Evolutionary conservation across 1,284 basidiomycete species (phyloP), one percentile per base, ranked within the genome.

Genomic region (Ustilago curta): DNA sequence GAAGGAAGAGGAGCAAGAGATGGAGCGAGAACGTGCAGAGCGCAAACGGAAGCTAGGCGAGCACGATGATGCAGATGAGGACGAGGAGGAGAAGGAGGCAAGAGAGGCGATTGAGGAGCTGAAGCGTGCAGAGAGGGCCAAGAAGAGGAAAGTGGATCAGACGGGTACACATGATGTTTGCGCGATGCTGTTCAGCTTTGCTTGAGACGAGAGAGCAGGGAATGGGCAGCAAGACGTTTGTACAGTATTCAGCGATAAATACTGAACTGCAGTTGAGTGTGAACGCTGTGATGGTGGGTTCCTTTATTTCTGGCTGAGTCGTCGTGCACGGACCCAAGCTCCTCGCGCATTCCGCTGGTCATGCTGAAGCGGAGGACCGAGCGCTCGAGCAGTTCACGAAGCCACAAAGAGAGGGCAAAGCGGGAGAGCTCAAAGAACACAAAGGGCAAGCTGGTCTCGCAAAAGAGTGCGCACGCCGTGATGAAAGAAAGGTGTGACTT

Each of bases 91-190:
- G 48, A 40, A 47, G 18, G 68, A 76, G 23, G 73, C 73, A 4
- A 59, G 73, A 6, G 59, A 70, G 49, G 73, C 73, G 2, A 76
- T 76, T 35, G 64, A 70, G 40, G 64, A 66, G 51, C 35, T 76
- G 50, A 76, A 68, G 61, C 32, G 64, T 4, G 53, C 57, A 16
- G 68, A 76, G 49, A 59, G 73, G 32, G 65, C 64, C 16, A 76
- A 76, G 57, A 76, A 76, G 61, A 35, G 64, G n/a, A 67, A 65
- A 32, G 55, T 68, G 29, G 68, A 76, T 42, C 57, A 64, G 48
- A 71, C 73, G 6, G 73, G 73, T 9, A 56, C 56, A 1, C 73
- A 76, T 29, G 73, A 76, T 21, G 56, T 64, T 35, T 76, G 73
- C 35, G 67, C 73, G 2, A 40, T 18, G 32, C 29, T 76, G 48